phyloP scores from a whole-genome alignment of 148 eudicot species.

The Oxyria digyna region DNA sequence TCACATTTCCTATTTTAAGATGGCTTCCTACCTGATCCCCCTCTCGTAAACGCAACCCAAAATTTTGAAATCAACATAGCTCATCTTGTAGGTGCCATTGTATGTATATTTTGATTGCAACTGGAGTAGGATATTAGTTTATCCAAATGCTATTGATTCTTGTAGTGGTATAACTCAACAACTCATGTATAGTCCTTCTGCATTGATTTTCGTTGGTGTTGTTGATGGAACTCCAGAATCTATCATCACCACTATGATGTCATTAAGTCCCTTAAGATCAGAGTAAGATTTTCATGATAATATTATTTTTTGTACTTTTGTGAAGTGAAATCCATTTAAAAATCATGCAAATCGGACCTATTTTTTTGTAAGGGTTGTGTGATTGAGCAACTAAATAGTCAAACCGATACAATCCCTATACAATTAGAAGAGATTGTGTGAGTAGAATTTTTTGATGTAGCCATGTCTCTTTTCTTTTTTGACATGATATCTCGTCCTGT shows the following conservation, averaged over 20 bases:
- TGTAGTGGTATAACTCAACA: constrained; percentile 12
- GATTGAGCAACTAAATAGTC: constrained; percentile 69
- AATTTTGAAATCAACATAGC: too few species aligned
- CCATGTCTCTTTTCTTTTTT: too few species aligned
- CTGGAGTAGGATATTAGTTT: too few species aligned
- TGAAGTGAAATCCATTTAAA: neutral
- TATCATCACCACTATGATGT: constrained; percentile 49
- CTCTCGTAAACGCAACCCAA: too few species aligned
- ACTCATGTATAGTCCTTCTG: constrained; percentile 46
- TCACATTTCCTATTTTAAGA: too few species aligned
- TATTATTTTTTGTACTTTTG: neutral
- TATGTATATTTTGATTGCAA: too few species aligned
- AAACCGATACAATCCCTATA: constrained; percentile 58
- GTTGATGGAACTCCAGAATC: constrained; percentile 55
- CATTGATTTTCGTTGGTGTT: constrained; percentile 62
- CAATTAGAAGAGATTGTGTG: constrained; percentile 44
- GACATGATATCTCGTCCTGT: too few species aligned
- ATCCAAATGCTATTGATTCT: too few species aligned
- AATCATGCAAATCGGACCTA: constrained; percentile 63
- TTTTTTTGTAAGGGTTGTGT: constrained; percentile 44
- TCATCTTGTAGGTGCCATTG: too few species aligned
- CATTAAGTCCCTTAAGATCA: constrained; percentile 55
- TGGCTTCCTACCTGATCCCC: too few species aligned
- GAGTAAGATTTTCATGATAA: constrained; percentile 28
- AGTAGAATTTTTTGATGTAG: too few species aligned